A percentile compares a stretch with the other conserved stretches of the same genome.
phyloP scores from a whole-genome alignment of 495 filamentous ascomycete species.

The Penicillium cataractarum region DNA sequence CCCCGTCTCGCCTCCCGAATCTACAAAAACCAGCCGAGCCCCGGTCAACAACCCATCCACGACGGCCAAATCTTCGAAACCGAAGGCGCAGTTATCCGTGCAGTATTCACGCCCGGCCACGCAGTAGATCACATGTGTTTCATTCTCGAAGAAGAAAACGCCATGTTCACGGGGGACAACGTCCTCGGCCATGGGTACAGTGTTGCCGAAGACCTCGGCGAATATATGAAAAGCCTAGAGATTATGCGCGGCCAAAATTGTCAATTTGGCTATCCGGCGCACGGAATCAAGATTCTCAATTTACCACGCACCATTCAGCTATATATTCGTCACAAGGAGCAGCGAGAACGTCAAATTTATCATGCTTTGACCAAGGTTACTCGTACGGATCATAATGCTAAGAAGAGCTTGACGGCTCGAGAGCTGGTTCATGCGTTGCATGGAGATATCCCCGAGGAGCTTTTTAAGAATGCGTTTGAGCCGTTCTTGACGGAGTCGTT shows the following conservation, averaged over 20 bases:
- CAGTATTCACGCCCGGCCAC: slow-evolving; percentile 47
- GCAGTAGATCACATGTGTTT: slow-evolving; percentile 54
- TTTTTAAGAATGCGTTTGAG: slow-evolving; percentile 38
- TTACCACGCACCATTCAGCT: slow-evolving; percentile 35
- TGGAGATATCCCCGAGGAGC: slow-evolving; percentile 36
- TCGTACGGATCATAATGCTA: slow-evolving; percentile 15
- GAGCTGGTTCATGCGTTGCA: slow-evolving; percentile 45
- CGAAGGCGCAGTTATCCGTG: slow-evolving; percentile 46
- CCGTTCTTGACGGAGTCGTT: slow-evolving; percentile 54
- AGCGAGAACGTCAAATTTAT: slow-evolving; percentile 42
- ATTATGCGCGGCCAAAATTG: slow-evolving; percentile 36
- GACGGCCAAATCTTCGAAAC: slow-evolving; percentile 44
- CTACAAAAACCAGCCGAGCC: slow-evolving; percentile 51
- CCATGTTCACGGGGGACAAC: slow-evolving; percentile 85
- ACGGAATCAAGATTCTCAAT: slow-evolving; percentile 42
- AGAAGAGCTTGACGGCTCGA: slow-evolving; percentile 38
- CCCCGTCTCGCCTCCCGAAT: slow-evolving; percentile 42
- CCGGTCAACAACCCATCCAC: slow-evolving; percentile 47
- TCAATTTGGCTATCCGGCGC: slow-evolving; percentile 44
- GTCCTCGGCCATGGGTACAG: slow-evolving; percentile 47
- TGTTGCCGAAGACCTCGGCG: slow-evolving; percentile 38
- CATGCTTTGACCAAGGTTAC: slow-evolving; percentile 26
- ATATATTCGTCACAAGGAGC: slow-evolving; percentile 37
- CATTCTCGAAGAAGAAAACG: slow-evolving; percentile 61
- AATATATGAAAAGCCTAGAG: slow-evolving; percentile 40